A percentile compares a stretch with the other conserved stretches of the same genome.
These are phyloP conservation scores for Carpinus viminea DNA, from an alignment of 306 rosid species.

Conservation along the genomic window DNA sequence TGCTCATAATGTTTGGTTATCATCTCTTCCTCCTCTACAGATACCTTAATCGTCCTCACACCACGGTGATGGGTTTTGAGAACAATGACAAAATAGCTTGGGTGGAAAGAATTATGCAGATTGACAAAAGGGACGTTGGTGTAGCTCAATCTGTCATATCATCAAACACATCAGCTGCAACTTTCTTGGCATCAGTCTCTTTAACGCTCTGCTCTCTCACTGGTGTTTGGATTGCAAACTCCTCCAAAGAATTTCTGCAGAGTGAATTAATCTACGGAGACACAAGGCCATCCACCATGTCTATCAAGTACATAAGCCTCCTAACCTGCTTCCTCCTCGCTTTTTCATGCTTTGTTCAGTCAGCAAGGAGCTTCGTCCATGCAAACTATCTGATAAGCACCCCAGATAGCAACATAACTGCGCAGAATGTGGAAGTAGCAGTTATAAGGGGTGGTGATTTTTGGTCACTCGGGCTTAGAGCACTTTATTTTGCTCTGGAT, in stretches of 20 bases:
- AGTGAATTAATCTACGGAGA: slow-evolving; percentile 65
- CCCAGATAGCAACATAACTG: slow-evolving; percentile 54
- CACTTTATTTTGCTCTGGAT: slow-evolving; percentile 70
- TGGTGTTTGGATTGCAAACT: slow-evolving; percentile 74
- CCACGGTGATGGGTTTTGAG: slow-evolving; percentile 73
- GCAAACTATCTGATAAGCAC: slow-evolving; percentile 69
- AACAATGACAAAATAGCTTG: slow-evolving; percentile 70
- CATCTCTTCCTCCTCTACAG: slow-evolving; percentile 65
- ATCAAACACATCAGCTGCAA: slow-evolving; percentile 64
- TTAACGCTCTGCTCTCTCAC: slow-evolving; percentile 66
- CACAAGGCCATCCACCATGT: slow-evolving; percentile 41
- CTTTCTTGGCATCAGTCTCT: slow-evolving; percentile 56
- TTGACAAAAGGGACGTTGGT: slow-evolving; percentile 41
- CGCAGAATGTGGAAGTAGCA: slow-evolving; percentile 50
- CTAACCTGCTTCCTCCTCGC: slow-evolving; percentile 68
- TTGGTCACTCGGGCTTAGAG: slow-evolving; percentile 77
- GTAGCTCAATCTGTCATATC: slow-evolving; percentile 54
- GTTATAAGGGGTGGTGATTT: slow-evolving; percentile 75
- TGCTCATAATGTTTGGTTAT: slow-evolving; percentile 67
- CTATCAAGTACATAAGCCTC: slow-evolving; percentile 65
- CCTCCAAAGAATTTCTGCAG: slow-evolving; percentile 35
- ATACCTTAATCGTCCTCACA: slow-evolving; percentile 59
- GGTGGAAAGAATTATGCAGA: slow-evolving; percentile 78
- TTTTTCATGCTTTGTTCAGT: slow-evolving; percentile 68
- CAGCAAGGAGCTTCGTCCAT: slow-evolving; percentile 74